Percentiles rank a stretch among this genome's conserved stretches.
These are phyloP conservation scores for Penicillium arizonense DNA, from an alignment of 495 filamentous ascomycete species.

Conservation along the genomic window DNA sequence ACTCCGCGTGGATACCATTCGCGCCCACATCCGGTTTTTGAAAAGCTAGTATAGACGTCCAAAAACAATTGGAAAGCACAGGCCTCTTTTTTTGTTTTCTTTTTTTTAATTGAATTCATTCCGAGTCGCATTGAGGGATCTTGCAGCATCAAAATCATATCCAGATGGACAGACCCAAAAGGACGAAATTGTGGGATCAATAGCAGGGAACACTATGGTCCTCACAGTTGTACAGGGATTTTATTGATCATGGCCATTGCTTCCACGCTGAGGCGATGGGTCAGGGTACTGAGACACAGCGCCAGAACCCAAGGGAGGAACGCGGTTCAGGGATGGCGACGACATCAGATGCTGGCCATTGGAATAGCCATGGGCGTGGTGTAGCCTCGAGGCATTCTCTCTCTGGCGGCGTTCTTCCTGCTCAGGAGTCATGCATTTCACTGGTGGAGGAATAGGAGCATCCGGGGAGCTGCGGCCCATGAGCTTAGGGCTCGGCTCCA, in stretches of 20 bases:
- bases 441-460: constrained; percentile 44
- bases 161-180: no score
- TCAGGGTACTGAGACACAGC: constrained; percentile 28
- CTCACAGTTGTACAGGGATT: background rate
- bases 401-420: constrained; percentile 45
- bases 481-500: constrained; percentile 50
- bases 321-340: constrained; percentile 39
- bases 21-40: constrained; percentile 3
- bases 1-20: constrained; percentile 17
- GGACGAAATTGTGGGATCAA: no score
- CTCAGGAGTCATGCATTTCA: constrained; percentile 49
- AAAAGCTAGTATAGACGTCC: constrained; percentile 16
- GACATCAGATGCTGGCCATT: constrained; percentile 35
- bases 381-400: constrained; percentile 35
- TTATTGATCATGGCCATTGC: constrained; percentile 15
- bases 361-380: constrained; percentile 21
- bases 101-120: background rate
- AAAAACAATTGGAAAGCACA: background rate
- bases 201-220: no score
- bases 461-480: constrained; percentile 50
- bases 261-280: constrained; percentile 22
- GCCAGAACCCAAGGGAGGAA: constrained; percentile 35
- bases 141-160: no score
- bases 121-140: no score
- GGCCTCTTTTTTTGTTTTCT: background rate